phyloP scores from a whole-genome alignment of 805 yeast species.

The Helenozyma baotianmanensis region DNA sequence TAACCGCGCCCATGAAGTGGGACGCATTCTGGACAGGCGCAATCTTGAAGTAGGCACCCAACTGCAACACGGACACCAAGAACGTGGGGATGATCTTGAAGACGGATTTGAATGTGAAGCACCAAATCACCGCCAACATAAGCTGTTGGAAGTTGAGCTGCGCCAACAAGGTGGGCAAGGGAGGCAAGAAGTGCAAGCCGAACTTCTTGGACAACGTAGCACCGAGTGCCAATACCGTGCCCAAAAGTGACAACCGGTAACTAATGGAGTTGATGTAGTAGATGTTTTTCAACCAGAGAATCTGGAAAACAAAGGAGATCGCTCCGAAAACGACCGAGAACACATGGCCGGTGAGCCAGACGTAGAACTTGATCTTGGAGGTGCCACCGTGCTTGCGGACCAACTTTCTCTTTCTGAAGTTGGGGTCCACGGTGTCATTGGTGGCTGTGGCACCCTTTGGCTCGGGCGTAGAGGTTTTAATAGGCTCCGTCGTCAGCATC shows the following conservation, averaged over 20 bases:
- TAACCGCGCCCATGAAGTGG: constrained; percentile 36
- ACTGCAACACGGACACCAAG: constrained; percentile 54
- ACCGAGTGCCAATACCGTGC: constrained; percentile 49
- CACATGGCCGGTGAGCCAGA: constrained; percentile 58
- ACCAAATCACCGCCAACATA: constrained; percentile 53
- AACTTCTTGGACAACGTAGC: constrained; percentile 56
- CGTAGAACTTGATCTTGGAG: constrained; percentile 39
- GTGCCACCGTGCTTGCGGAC: constrained; percentile 25
- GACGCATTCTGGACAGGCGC: constrained; percentile 36
- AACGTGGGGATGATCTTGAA: constrained; percentile 62
- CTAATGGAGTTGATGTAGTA: constrained; percentile 44
- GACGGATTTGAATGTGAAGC: constrained; percentile 57
- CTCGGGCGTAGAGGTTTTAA: neutral
- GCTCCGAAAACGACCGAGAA: constrained; percentile 43
- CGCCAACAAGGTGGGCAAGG: constrained; percentile 58
- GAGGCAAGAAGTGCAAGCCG: constrained; percentile 54
- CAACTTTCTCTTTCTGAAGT: constrained; percentile 22
- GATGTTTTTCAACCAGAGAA: constrained; percentile 35
- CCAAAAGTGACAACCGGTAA: constrained; percentile 54
- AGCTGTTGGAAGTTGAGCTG: constrained; percentile 74
- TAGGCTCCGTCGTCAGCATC: neutral
- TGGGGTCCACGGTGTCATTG: constrained; percentile 11
- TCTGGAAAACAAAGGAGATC: constrained; percentile 32
- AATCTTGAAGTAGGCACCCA: constrained; percentile 40
- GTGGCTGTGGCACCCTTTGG: constrained; percentile 4